Evolutionary conservation across 441 rosid genomes (phyloP), one percentile per base, ranked within the genome.

Genomic region (Jatropha podagrica): DNA sequence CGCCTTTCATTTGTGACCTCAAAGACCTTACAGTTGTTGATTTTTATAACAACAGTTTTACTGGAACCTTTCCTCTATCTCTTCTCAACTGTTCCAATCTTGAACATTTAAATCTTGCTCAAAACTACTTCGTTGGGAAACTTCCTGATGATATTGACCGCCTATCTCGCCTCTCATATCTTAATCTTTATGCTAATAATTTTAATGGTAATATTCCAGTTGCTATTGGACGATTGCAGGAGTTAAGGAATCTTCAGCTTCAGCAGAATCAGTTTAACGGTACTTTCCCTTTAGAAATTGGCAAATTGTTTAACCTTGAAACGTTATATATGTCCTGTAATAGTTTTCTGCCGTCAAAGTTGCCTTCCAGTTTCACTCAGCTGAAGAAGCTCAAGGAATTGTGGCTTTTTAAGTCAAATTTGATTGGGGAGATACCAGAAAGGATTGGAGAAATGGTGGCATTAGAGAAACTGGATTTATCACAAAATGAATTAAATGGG

Each of bases 1-100:
- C 96, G 0, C 52, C 84, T 0, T 78, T 88, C 75, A 83, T 91
- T 67, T 86, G 88, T 76, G 87, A 83, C 71, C 90, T 91, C 71
- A 69, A 66, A 27, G 87, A 86, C 59, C 86, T 89, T 11, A 46
- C 58, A 0, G 11, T 0, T 42, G 80, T 91, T 38, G 71, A 83
- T 49, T 74, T 91, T 65, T 23, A 4, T 0, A 3, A 26, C 60
- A 89, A 91, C 76, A 74, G 65, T 77, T 69, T 89, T 14, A 18
- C 41, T 1, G 90, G 90, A 12, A 40, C 42, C 40, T 87, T 88
- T 54, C 91, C 91, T 0, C 72, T 2, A 15, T 59, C 3, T 61
- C 80, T 88, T 38, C 84, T 80, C 64, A 23, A 74, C 37, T 83
- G 89, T 69, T 79, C 85, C 74, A 78, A 86, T 80, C 90, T 88